These are phyloP conservation scores for Exophiala alcalophila DNA, from an alignment of 2,329 filamentous ascomycete genomes.

Conservation along the genomic window DNA sequence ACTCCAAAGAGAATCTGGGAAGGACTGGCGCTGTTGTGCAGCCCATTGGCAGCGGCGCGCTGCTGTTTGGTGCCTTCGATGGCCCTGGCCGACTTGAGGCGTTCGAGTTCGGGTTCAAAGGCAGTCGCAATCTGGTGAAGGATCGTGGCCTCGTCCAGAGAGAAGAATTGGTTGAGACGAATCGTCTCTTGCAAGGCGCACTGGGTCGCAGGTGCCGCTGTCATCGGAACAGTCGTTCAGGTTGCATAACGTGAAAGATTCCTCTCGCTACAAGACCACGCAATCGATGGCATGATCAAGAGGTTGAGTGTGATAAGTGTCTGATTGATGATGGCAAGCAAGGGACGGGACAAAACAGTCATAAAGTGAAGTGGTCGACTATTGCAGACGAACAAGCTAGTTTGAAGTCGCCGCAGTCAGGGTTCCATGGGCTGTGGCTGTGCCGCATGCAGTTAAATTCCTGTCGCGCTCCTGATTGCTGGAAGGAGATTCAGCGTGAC, in stretches of 20 bases:
- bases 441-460: no score
- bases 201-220: conserved; percentile 10
- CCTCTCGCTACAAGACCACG: conserved; percentile 9
- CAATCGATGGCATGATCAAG: conserved; percentile 23
- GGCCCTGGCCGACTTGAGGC: conserved; percentile 34
- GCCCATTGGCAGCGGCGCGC: conserved; percentile 12
- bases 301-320: background rate
- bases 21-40: conserved; percentile 26
- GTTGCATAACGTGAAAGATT: conserved; percentile 14
- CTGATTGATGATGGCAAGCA: background rate
- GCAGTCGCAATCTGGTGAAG: conserved; percentile 31
- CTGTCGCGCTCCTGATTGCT: no score
- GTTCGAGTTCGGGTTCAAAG: conserved; percentile 34
- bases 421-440: conserved; percentile 4
- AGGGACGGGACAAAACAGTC: background rate
- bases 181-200: conserved; percentile 26
- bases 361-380: no score
- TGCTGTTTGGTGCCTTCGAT: conserved; percentile 24
- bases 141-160: conserved; percentile 28
- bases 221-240: conserved; percentile 15
- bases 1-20: conserved; percentile 34
- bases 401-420: no score
- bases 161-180: conserved; percentile 23
- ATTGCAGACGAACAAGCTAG: no score
- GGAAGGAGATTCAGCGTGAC: no score